These are phyloP conservation scores for Colletotrichum sojae DNA, from an alignment of 2,329 filamentous ascomycete genomes.

Conservation along the genomic window DNA sequence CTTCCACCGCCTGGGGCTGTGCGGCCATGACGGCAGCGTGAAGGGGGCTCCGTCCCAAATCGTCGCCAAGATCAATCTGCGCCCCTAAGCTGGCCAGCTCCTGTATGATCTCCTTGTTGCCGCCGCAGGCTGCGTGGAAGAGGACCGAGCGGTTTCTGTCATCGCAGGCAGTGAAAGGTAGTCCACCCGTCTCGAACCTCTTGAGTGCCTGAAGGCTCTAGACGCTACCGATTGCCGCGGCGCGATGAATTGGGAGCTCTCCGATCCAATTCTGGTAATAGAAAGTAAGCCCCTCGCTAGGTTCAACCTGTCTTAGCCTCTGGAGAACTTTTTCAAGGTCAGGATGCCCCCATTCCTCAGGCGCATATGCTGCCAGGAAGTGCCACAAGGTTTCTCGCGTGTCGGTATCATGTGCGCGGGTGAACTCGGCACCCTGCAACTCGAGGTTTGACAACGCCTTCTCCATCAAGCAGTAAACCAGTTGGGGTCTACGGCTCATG, in stretches of 20 bases:
- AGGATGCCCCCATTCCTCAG: neutral
- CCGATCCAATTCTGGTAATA: slow-evolving; percentile 12
- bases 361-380: neutral
- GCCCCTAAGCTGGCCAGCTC: neutral
- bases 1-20: neutral
- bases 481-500: no score
- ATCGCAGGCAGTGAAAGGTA: neutral
- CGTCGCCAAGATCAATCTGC: neutral
- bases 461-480: no score
- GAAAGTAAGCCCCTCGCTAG: neutral
- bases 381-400: slow-evolving; percentile 14
- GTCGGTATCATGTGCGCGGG: neutral
- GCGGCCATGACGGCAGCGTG: slow-evolving; percentile 22
- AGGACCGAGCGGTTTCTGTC: slow-evolving; percentile 8
- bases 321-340: slow-evolving; percentile 4
- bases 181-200: neutral
- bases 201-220: neutral
- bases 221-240: neutral
- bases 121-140: slow-evolving; percentile 28
- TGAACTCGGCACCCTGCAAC: no score
- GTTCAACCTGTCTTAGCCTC: neutral
- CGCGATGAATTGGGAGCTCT: slow-evolving; percentile 18
- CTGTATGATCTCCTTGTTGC: neutral
- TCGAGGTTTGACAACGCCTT: no score
- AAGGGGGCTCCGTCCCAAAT: slow-evolving; percentile 22